These are phyloP conservation scores for Erythrobasidium yunnanense DNA, from an alignment of 768 basidiomycete genomes.

Conservation along the genomic window DNA sequence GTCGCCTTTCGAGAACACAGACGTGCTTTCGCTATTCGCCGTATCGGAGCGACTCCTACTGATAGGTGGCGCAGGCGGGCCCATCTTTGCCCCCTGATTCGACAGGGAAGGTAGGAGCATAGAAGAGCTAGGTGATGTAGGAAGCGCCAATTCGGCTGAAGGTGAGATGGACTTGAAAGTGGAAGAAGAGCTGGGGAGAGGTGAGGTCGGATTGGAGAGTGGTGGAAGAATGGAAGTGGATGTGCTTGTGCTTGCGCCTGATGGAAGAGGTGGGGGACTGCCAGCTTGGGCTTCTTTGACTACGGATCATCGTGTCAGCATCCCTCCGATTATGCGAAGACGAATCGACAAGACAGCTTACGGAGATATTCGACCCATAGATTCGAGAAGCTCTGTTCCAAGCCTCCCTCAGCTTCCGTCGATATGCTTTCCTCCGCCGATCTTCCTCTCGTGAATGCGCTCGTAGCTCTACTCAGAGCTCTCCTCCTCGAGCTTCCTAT, in stretches of 20 bases:
- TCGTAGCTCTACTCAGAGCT: constrained; percentile 24
- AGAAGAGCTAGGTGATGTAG: constrained; percentile 9
- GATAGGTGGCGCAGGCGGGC: neutral
- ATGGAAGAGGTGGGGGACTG: no score
- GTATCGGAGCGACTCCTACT: constrained; percentile 1
- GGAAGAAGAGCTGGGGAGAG: neutral
- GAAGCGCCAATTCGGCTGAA: constrained; percentile 13
- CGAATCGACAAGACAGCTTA: neutral
- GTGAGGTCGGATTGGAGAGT: neutral
- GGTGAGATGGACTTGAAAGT: constrained; percentile 5
- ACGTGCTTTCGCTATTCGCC: neutral
- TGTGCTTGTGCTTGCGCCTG: neutral
- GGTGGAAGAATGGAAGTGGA: neutral
- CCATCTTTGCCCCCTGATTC: constrained; percentile 1
- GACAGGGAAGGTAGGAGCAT: neutral
- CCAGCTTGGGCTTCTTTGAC: neutral
- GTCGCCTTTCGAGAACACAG: constrained; percentile 7
- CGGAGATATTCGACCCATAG: constrained; percentile 90
- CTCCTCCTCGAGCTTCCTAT: constrained; percentile 25
- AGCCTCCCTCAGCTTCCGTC: neutral
- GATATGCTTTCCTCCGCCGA: constrained; percentile 22
- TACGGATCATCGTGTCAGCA: neutral
- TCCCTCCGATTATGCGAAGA: neutral
- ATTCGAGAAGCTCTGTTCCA: constrained; percentile 76
- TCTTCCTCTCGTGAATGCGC: constrained; percentile 33